These are phyloP conservation scores for Geum urbanum DNA, from an alignment of 306 rosid species.

Conservation along the genomic window DNA sequence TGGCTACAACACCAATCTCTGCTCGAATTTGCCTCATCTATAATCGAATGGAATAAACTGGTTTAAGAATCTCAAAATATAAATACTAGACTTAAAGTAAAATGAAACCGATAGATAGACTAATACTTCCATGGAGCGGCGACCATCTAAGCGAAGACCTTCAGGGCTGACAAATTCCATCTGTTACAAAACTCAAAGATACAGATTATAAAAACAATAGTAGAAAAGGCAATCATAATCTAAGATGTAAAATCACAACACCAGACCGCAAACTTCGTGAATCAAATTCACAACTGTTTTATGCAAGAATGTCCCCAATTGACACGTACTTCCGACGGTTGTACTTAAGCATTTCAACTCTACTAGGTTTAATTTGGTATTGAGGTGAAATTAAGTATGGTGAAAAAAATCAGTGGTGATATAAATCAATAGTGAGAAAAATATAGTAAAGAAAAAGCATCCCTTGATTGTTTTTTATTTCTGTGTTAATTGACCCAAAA, in stretches of 20 bases:
- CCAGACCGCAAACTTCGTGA: neutral
- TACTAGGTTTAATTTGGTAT: no score
- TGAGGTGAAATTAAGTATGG: no score
- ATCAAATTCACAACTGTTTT: neutral
- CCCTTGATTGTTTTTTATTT: no score
- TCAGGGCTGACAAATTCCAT: conserved; percentile 92
- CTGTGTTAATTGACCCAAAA: no score
- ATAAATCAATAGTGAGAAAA: no score
- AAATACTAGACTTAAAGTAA: no score
- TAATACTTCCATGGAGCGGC: conserved; percentile 53
- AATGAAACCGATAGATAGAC: conserved; percentile 8
- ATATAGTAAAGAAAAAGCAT: no score
- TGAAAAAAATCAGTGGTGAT: no score
- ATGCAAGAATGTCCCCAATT: neutral
- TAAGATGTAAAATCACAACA: neutral
- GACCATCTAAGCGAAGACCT: conserved; percentile 91
- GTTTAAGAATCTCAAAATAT: neutral
- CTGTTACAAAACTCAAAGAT: conserved; percentile 3
- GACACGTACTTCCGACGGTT: neutral
- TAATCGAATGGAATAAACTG: neutral
- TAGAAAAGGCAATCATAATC: neutral
- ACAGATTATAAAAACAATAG: neutral
- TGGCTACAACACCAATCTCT: conserved; percentile 77
- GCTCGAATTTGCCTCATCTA: conserved; percentile 93
- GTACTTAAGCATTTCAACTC: neutral